Evolutionary conservation across 768 basidiomycete species (phyloP), one percentile per base, ranked within the genome.

Genomic region (Boletus barrowsii): DNA sequence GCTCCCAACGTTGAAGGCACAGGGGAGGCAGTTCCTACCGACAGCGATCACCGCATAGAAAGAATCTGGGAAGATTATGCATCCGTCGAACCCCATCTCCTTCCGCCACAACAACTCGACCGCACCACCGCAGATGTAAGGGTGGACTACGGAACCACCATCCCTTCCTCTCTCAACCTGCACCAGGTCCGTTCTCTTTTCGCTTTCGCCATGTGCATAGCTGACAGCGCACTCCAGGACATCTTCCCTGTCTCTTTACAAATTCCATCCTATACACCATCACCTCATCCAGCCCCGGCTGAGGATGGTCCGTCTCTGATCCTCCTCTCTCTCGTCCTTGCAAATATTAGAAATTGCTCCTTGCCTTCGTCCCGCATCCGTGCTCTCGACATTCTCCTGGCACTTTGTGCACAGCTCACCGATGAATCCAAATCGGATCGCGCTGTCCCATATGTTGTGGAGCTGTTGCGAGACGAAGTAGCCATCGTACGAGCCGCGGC

Each of bases 371-470:
- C 93, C 18, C 93, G 93, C 70, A 73, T 95, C 22, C 85, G 83
- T 35, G 90, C 88, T 1, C 71, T 98, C 44, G 93, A 98, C 62
- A 79, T 96, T 5, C 87, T 97, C 52, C 78, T 97, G 24, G 90
- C 90, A 1, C 75, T 98, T 15, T 80, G 83, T 9, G 79, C 82
- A 11, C 88, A 89, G 61, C 76, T 98, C 35, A 92, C 92, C 0
- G 97, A 98, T 64, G 97, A 98, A 69, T 93, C 94, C 4, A 95
- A 95, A 67, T 73, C 98, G 48, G 97, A 99, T 67, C 83, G 95
- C 2, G 83, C 97, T 75, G 79, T 96, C 3, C 97, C 97, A 0
- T 98, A 94, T 60, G 81, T 95, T 26, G 86, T 98, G 2, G 91
- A 94, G 37, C 76, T 98, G 5, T 70, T 97, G 18, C 85, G 88